A percentile compares a stretch with the other conserved stretches of the same genome.
phyloP scores from a whole-genome alignment of 208 protist genomes.

The Porcisia hertigi region DNA sequence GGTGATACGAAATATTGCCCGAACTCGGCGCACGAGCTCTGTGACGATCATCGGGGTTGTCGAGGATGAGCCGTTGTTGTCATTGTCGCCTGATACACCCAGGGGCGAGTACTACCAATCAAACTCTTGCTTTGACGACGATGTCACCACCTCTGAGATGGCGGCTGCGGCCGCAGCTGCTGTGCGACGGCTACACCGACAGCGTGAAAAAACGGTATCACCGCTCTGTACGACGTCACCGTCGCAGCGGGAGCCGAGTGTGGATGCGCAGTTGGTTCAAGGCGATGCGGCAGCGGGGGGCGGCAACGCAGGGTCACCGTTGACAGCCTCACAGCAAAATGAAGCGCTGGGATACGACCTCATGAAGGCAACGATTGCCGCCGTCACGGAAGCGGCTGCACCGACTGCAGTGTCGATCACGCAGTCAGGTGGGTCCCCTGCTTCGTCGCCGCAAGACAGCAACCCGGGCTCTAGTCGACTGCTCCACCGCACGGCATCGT shows the following conservation, averaged over 20 bases:
- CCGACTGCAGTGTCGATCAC: neutral
- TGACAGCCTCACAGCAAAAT: neutral
- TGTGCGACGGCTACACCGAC: constrained; percentile 9
- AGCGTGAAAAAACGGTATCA: neutral
- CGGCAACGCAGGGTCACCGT: neutral
- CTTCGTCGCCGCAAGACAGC: neutral
- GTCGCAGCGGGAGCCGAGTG: neutral
- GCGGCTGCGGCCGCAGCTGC: constrained; percentile 7
- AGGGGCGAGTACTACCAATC: neutral
- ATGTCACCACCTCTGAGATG: constrained; percentile 3
- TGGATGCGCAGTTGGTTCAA: neutral
- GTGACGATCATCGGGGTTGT: constrained; percentile 6
- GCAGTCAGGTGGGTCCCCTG: neutral
- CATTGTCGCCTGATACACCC: neutral
- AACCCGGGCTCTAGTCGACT: neutral
- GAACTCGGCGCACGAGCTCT: constrained; percentile 1
- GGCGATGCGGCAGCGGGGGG: neutral
- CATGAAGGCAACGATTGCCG: neutral
- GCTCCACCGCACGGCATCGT: constrained; percentile 7
- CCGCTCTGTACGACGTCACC: neutral
- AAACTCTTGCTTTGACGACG: neutral
- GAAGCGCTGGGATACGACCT: neutral
- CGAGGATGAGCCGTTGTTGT: neutral
- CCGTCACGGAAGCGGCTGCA: neutral
- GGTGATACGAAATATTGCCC: neutral